Conservation (phyloP, 345 rosid genomes). For the Anastatica hierochuntica region DNA sequence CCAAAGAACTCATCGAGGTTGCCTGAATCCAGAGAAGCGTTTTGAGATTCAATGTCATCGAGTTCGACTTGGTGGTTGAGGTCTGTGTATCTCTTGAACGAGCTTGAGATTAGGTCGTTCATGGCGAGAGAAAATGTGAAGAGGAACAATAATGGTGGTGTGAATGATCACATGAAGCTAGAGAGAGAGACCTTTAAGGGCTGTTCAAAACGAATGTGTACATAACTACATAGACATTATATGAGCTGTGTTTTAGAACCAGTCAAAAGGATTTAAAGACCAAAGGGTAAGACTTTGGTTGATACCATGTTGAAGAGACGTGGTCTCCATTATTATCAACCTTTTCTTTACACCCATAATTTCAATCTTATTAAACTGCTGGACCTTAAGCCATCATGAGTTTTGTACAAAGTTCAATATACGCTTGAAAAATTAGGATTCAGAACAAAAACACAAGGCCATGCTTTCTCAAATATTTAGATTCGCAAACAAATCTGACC, state of each 20-base stretch:
- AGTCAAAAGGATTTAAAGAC: constrained; percentile 10
- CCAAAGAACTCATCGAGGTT: constrained; percentile 76
- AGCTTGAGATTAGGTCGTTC: constrained; percentile 53
- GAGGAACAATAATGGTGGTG: not conserved
- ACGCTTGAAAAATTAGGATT: too few relatives aligned
- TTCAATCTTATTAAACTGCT: too few relatives aligned
- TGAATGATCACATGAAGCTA: not conserved
- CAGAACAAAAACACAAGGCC: too few relatives aligned
- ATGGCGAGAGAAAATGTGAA: constrained; percentile 7
- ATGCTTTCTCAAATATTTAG: too few relatives aligned
- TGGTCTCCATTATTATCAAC: constrained; percentile 14
- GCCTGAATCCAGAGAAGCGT: constrained; percentile 29
- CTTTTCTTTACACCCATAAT: too few relatives aligned
- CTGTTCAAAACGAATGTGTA: not conserved
- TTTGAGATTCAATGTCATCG: constrained; percentile 38
- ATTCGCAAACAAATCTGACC: too few relatives aligned
- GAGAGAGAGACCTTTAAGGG: not conserved
- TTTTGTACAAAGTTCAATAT: not conserved
- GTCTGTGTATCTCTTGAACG: constrained; percentile 51
- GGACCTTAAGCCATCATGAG: not conserved
- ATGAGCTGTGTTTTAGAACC: constrained; percentile 21
- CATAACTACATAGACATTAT: not conserved
- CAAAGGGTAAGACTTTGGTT: constrained; percentile 17
- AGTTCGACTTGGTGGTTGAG: constrained; percentile 29
- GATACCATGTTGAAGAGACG: constrained; percentile 27